phyloP scores from a whole-genome alignment of 257 asterid genomes.

The Capsicum pubescens region DNA sequence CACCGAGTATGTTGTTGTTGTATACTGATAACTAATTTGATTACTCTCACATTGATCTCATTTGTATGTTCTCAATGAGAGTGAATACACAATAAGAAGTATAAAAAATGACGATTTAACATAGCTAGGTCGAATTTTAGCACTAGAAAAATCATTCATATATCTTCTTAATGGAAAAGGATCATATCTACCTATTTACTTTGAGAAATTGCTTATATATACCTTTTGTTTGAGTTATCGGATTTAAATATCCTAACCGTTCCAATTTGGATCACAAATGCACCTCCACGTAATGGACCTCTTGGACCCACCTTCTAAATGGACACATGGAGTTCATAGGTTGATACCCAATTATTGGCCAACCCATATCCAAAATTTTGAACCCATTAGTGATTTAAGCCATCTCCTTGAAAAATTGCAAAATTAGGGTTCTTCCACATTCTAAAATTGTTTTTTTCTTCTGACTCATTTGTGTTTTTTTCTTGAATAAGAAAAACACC shows the following conservation, averaged over 20 bases:
- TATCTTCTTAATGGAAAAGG: neutral
- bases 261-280: neutral
- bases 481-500: neutral
- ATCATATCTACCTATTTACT: neutral
- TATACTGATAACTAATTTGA: neutral
- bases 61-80: neutral
- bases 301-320: constrained; percentile 1
- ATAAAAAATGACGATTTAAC: neutral
- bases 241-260: neutral
- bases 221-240: neutral
- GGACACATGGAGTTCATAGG: neutral
- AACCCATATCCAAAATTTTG: neutral
- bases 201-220: neutral
- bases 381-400: neutral
- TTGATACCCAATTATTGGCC: neutral
- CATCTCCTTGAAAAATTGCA: neutral
- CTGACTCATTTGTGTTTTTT: neutral
- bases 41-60: neutral
- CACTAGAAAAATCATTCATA: constrained; percentile 17
- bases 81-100: neutral
- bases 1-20: too few relatives aligned
- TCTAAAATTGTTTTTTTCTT: neutral
- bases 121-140: neutral
- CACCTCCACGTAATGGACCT: neutral
- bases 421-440: neutral